Conservation (phyloP, 148 eudicot genomes). For the Chenopodium berlandieri region DNA sequence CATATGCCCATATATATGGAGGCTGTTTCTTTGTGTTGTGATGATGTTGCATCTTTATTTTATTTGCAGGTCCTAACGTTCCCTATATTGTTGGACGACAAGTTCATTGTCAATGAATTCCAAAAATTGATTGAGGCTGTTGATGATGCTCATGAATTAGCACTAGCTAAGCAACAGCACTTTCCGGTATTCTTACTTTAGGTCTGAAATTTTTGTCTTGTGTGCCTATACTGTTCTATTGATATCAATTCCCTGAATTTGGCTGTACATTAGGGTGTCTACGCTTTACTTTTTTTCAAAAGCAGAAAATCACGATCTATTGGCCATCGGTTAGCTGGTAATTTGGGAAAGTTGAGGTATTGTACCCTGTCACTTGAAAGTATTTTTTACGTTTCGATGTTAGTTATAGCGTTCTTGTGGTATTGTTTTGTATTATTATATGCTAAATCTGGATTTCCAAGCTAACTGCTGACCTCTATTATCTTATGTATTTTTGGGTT, state of each 20-base stretch:
- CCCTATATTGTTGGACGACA: conserved; percentile 83
- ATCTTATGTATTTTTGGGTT: background rate
- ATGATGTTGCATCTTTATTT: conserved; percentile 7
- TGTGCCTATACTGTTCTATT: conserved; percentile 3
- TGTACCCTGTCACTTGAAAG: conserved; percentile 8
- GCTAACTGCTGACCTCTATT: background rate
- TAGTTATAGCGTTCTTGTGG: background rate
- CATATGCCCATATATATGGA: background rate
- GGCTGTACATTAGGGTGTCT: conserved; percentile 65
- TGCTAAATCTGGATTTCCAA: background rate
- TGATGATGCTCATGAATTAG: conserved; percentile 81
- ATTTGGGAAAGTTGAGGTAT: conserved; percentile 86
- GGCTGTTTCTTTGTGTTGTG: background rate
- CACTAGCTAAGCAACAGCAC: conserved; percentile 78
- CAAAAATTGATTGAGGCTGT: conserved; percentile 79
- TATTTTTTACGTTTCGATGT: background rate
- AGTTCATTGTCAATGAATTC: conserved; percentile 62
- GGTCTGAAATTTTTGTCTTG: background rate
- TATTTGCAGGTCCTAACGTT: conserved; percentile 70
- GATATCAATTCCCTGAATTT: conserved; percentile 19
- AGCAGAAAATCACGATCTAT: conserved; percentile 83
- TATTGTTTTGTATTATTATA: background rate
- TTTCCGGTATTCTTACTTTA: conserved; percentile 62
- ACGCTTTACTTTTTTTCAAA: conserved; percentile 76
- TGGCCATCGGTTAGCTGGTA: conserved; percentile 85